Conservation (phyloP, 257 asterid species). For the Hygrophila difformis region DNA sequence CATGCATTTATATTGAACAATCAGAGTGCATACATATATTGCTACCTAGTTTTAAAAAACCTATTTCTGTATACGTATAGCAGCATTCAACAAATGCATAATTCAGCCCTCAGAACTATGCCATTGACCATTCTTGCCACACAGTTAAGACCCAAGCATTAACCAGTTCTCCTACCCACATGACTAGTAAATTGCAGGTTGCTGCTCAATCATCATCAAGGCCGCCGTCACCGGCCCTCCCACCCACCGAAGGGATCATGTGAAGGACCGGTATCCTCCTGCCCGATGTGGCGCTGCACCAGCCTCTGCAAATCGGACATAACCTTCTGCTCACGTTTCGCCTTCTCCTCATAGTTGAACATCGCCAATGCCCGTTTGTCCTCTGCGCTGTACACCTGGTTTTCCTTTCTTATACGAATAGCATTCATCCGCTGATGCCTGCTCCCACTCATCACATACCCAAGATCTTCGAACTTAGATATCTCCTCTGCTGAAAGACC, state of each 20-base stretch:
- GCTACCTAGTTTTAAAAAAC: too few species aligned
- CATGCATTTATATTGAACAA: too few species aligned
- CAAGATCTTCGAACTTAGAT: constrained; percentile 74
- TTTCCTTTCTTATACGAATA: constrained; percentile 94
- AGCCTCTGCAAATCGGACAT: constrained; percentile 96
- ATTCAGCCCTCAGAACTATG: too few species aligned
- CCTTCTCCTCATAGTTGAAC: constrained; percentile 97
- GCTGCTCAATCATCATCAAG: constrained; percentile 44
- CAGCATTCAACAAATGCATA: too few species aligned
- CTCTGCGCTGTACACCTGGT: constrained; percentile 97
- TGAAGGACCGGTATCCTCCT: constrained; percentile 81
- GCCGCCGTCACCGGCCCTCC: constrained; percentile 32
- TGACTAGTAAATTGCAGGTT: not conserved
- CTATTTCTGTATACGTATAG: too few species aligned
- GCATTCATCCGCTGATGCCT: constrained; percentile 99
- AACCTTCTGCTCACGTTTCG: constrained; percentile 94
- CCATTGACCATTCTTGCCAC: too few species aligned
- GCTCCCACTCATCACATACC: constrained; percentile 99
- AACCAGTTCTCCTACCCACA: too few species aligned
- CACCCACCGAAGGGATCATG: constrained; percentile 82
- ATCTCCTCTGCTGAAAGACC: constrained; percentile 97
- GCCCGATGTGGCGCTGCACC: constrained; percentile 92
- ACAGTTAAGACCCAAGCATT: too few species aligned
- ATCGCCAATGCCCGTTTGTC: constrained; percentile 93
- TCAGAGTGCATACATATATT: too few species aligned